Conservation (phyloP, 2,329 filamentous ascomycete genomes). For the Celoporthe dispersa region DNA sequence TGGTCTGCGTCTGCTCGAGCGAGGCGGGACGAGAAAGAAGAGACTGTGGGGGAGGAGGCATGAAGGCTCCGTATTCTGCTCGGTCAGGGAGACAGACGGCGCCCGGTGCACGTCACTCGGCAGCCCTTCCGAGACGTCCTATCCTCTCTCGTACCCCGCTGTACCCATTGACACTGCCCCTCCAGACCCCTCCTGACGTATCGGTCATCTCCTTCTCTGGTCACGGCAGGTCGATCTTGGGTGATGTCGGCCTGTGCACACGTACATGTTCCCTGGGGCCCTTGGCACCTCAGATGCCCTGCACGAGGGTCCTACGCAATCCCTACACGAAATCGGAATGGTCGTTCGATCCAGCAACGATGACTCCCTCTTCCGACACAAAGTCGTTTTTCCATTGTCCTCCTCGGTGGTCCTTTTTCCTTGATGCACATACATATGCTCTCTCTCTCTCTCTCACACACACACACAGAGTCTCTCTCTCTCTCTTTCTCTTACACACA, state of each 20-base stretch:
- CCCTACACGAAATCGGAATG: background rate
- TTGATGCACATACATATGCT: background rate
- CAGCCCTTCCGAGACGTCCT: conserved; percentile 14
- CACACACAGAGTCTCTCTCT: no score
- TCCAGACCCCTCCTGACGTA: conserved; percentile 17
- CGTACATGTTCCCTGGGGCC: background rate
- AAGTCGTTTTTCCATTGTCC: background rate
- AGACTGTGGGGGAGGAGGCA: background rate
- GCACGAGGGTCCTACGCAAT: background rate
- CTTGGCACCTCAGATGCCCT: background rate
- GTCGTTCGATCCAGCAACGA: background rate
- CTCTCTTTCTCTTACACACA: background rate
- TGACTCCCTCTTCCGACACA: background rate
- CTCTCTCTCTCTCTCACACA: background rate
- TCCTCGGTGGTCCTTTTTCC: background rate
- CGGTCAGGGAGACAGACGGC: conserved; percentile 10
- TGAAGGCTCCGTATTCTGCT: conserved; percentile 1
- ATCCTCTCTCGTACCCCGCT: conserved; percentile 4
- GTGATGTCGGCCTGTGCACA: background rate
- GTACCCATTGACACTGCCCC: conserved; percentile 9
- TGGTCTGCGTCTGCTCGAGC: background rate
- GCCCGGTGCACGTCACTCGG: conserved; percentile 13
- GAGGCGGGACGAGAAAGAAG: background rate
- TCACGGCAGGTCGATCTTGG: background rate
- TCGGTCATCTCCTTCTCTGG: conserved; percentile 19